These are phyloP conservation scores for Rhodocollybia butyracea DNA, from an alignment of 768 basidiomycete species.

Conservation along the genomic window DNA sequence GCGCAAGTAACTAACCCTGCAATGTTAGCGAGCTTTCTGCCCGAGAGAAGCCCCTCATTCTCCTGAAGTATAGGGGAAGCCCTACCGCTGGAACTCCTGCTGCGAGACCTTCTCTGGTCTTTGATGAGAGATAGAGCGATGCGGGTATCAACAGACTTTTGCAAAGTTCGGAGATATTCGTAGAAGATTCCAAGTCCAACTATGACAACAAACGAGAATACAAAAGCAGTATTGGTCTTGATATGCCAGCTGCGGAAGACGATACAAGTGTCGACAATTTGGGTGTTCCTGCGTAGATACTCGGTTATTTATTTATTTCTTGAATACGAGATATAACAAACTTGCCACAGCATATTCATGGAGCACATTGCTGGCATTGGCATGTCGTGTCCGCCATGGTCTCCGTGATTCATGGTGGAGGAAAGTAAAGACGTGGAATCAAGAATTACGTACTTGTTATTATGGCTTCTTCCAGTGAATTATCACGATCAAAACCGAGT, in stretches of 20 bases:
- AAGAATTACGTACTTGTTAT: no score
- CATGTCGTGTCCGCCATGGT: constrained; percentile 45
- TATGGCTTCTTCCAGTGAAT: constrained; percentile 4
- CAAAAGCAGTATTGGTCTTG: constrained; percentile 48
- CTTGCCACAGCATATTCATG: constrained; percentile 82
- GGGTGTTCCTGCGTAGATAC: constrained; percentile 56
- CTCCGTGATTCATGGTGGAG: constrained; percentile 38
- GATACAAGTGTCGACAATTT: constrained; percentile 76
- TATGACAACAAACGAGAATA: constrained; percentile 64
- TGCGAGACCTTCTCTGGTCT: constrained; percentile 34
- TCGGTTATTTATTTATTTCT: not conserved
- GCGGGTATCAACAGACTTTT: constrained; percentile 52
- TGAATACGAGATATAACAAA: not conserved
- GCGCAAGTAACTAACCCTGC: constrained; percentile 40
- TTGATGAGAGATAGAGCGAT: constrained; percentile 53
- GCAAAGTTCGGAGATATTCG: constrained; percentile 73
- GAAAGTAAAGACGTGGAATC: not conserved
- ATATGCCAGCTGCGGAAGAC: constrained; percentile 83
- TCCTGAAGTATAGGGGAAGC: constrained; percentile 43
- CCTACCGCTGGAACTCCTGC: constrained; percentile 33
- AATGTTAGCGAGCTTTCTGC: constrained; percentile 30
- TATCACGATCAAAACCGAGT: not conserved
- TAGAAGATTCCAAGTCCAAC: constrained; percentile 68
- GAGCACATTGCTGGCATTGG: constrained; percentile 54
- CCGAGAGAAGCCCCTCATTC: constrained; percentile 52